Evolutionary conservation across 495 filamentous ascomycete genomes (phyloP).

Genomic region (Podospora pseudoanserina): DNA sequence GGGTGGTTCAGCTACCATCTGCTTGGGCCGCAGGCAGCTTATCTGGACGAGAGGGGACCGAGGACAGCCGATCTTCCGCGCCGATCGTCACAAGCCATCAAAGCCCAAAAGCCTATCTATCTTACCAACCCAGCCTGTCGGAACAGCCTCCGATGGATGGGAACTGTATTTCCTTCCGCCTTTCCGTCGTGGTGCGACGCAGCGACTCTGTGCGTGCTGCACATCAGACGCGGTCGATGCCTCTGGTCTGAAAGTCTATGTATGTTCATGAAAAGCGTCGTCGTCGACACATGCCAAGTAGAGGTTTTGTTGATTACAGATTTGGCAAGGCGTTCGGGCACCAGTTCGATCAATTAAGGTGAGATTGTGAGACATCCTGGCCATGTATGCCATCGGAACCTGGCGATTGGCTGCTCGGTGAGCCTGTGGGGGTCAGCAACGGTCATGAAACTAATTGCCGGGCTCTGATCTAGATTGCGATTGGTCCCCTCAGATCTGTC

Average conservation of each 20-base stretch:
- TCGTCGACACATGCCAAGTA: background rate
- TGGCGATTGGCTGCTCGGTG: conserved; percentile 11
- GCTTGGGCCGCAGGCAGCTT: background rate
- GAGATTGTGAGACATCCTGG: conserved; percentile 3
- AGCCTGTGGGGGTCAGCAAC: conserved; percentile 7
- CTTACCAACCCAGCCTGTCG: conserved; percentile 18
- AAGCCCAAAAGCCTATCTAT: background rate
- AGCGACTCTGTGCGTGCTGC: background rate
- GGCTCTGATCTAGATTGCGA: conserved; percentile 12
- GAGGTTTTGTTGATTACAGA: too few relatives aligned
- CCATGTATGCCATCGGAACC: conserved; percentile 8
- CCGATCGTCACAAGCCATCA: conserved; percentile 15
- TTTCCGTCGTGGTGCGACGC: background rate
- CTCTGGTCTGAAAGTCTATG: background rate
- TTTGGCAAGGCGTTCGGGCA: background rate
- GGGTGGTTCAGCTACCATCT: background rate
- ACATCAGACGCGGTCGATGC: background rate
- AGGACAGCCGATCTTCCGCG: conserved; percentile 11
- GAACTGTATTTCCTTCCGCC: background rate
- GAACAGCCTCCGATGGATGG: conserved; percentile 5
- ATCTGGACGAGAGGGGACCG: background rate
- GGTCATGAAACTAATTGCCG: conserved; percentile 6
- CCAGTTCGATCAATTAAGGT: background rate
- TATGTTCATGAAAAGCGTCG: background rate
- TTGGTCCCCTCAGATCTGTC: conserved; percentile 18